phyloP scores from a whole-genome alignment of 2,329 filamentous ascomycete genomes.

The Botrytis fragariae region DNA sequence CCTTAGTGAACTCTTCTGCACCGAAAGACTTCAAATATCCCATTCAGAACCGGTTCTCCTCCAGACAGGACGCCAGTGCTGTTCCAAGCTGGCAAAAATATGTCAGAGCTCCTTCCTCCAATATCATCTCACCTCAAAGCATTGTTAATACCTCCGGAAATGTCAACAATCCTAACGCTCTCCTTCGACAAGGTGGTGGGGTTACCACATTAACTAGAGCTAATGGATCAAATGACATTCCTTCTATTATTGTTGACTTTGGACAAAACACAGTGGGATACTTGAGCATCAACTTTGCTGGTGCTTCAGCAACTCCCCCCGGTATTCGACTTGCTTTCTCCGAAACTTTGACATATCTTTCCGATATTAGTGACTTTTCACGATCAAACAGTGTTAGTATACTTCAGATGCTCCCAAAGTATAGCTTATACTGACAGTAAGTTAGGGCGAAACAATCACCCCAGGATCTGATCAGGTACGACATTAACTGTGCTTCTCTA shows the following conservation, averaged over 20 bases:
- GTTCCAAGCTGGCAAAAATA: constrained; percentile 41
- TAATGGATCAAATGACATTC: constrained; percentile 27
- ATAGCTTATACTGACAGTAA: constrained; percentile 16
- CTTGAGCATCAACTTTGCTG: constrained; percentile 45
- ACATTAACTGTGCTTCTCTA: neutral
- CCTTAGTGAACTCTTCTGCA: neutral
- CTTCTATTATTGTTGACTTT: constrained; percentile 49
- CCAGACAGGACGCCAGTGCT: neutral
- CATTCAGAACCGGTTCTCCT: neutral
- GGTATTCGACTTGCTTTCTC: constrained; percentile 49
- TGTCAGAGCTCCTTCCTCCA: constrained; percentile 41
- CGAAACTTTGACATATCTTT: constrained; percentile 47
- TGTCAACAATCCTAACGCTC: constrained; percentile 41
- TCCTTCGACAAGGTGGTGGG: constrained; percentile 35
- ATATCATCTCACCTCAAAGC: constrained; percentile 38
- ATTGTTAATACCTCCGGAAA: constrained; percentile 41
- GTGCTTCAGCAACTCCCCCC: constrained; percentile 37
- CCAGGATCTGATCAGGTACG: constrained; percentile 49
- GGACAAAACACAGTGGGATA: constrained; percentile 48
- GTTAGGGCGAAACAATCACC: constrained; percentile 42
- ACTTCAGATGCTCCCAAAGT: neutral
- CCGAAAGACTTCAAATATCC: neutral
- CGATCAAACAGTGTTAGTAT: constrained; percentile 46
- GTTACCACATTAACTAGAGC: constrained; percentile 39
- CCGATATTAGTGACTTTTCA: constrained; percentile 48